Evolutionary conservation across 2,329 filamentous ascomycete species (phyloP).

Genomic region (Trichoderma citrinoviride): DNA sequence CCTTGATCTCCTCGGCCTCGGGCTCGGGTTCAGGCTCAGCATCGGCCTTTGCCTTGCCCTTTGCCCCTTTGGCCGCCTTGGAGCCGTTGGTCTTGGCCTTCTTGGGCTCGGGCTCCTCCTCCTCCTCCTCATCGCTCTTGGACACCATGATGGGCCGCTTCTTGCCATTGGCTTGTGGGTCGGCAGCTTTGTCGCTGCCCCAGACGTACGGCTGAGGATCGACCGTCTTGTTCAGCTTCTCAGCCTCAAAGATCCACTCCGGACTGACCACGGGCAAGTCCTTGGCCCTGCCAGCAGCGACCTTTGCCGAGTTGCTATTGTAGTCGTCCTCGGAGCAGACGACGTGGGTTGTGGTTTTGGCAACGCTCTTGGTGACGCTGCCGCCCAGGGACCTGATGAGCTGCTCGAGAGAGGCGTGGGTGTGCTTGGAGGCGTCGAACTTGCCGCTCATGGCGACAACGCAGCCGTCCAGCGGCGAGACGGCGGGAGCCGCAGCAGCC

Average conservation of each 20-base stretch:
- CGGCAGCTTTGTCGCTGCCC: slow-evolving; percentile 26
- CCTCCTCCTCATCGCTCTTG: slow-evolving; percentile 14
- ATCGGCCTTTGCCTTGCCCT: slow-evolving; percentile 29
- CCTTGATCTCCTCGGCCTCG: slow-evolving; percentile 37
- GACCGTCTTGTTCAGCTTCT: slow-evolving; percentile 32
- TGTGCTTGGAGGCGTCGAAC: slow-evolving; percentile 54
- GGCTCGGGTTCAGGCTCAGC: slow-evolving; percentile 37
- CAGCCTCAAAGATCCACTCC: slow-evolving; percentile 61
- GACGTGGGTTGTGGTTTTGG: slow-evolving; percentile 53
- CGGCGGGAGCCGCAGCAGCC: slow-evolving; percentile 22
- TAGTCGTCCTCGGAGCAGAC: slow-evolving; percentile 55
- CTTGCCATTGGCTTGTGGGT: slow-evolving; percentile 26
- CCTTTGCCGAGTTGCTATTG: slow-evolving; percentile 50
- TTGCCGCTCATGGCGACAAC: slow-evolving; percentile 59
- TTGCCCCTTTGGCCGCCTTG: slow-evolving; percentile 32
- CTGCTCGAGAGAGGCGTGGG: slow-evolving; percentile 46
- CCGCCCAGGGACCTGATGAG: slow-evolving; percentile 51
- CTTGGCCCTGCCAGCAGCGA: slow-evolving; percentile 46
- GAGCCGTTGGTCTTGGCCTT: slow-evolving; percentile 28
- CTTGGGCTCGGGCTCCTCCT: slow-evolving; percentile 9
- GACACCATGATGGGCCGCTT: slow-evolving; percentile 26
- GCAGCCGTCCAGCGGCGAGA: slow-evolving; percentile 45
- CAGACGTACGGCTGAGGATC: slow-evolving; percentile 30
- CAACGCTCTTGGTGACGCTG: slow-evolving; percentile 46
- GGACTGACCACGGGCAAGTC: slow-evolving; percentile 55